Base-by-base conservation (phyloP, 1,284 basidiomycete species). In the Rhodotorula sp. region DNA sequence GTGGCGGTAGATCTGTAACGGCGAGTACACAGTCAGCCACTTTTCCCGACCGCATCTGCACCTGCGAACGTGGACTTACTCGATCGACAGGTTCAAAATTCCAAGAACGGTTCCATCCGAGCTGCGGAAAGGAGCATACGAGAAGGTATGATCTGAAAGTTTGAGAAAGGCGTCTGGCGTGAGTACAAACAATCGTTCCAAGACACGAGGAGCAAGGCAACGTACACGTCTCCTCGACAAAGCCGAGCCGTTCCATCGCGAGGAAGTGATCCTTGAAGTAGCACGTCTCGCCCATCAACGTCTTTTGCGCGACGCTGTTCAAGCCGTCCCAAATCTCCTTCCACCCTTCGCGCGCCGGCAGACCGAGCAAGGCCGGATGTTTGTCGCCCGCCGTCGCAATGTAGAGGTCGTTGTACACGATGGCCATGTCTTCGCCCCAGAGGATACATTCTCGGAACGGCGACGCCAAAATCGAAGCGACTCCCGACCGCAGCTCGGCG, bases 311-410 rank as follows among this genome's bases (percentile, higher is more conserved):
- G n/a, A 75, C 67, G 16, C 58, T 43, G 43, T 70, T 63, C 8
- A 75, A 54, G 3, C 67, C 71, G 20, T 75, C 74, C 74, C 74
- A 75, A 15, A 75, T 63, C 59, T 78, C 76, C 12, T 67, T 68
- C 77, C 77, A 78, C 23, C 77, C 76, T n/a, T 65, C 60, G 57
- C 65, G 54, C 12, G 70, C 72, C 5, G 73, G 62, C 16, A 68
- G 49, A 5, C 77, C 77, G 51, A 78, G 66, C 18, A 78, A 64
- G 8, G 48, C 68, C 0, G 77, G 77, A 60, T 78, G 77, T 46
- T 78, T 78, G 39, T 51, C 26, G 1, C 68, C 67, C 16, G 76
- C 76, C 16, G 73, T 73, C 56, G 62, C 67, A 64, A 72, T 64
- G 52, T 72, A 72, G 58, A 39, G 26, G 26, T 70, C 72, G 56